phyloP scores from a whole-genome alignment of 2,329 filamentous ascomycete genomes.

The Penicillium sp. region DNA sequence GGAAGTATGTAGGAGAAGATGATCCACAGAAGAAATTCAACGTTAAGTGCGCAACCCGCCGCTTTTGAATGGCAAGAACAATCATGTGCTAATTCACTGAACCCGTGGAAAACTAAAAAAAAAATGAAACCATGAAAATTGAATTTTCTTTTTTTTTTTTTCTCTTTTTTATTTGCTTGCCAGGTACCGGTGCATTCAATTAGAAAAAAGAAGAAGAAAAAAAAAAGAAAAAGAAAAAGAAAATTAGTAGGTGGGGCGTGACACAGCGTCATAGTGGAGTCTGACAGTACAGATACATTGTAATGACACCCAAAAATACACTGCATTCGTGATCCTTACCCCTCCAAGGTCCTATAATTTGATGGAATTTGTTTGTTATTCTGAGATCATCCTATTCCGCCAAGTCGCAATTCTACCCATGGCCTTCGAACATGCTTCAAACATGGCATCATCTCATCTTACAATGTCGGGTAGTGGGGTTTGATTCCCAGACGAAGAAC shows the following conservation, averaged over 20 bases:
- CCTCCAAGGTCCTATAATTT: constrained; percentile 3
- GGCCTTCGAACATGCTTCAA: not conserved
- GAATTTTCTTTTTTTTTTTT: not conserved
- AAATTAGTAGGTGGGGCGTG: constrained; percentile 9
- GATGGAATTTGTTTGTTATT: constrained; percentile 1
- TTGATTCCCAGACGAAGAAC: constrained; percentile 11
- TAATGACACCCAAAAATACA: constrained; percentile 12
- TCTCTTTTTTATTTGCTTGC: not conserved
- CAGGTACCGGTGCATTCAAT: constrained; percentile 10
- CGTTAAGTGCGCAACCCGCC: constrained; percentile 12
- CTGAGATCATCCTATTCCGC: not conserved
- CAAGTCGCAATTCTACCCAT: not conserved
- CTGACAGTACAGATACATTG: constrained; percentile 20
- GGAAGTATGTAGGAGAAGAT: constrained; percentile 5
- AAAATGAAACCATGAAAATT: constrained; percentile 5
- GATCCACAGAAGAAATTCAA: constrained; percentile 12
- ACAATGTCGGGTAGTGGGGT: constrained; percentile 8
- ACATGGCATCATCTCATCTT: not conserved
- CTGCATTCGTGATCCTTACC: not conserved
- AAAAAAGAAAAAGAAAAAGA: not conserved
- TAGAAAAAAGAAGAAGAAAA: not conserved
- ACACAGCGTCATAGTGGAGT: constrained; percentile 29
- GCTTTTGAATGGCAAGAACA: constrained; percentile 23
- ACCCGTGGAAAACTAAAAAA: constrained; percentile 23
- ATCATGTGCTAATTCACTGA: constrained; percentile 24